These are phyloP conservation scores for Salvia rosmarinus DNA, from an alignment of 257 asterid species.

Conservation along the genomic window DNA sequence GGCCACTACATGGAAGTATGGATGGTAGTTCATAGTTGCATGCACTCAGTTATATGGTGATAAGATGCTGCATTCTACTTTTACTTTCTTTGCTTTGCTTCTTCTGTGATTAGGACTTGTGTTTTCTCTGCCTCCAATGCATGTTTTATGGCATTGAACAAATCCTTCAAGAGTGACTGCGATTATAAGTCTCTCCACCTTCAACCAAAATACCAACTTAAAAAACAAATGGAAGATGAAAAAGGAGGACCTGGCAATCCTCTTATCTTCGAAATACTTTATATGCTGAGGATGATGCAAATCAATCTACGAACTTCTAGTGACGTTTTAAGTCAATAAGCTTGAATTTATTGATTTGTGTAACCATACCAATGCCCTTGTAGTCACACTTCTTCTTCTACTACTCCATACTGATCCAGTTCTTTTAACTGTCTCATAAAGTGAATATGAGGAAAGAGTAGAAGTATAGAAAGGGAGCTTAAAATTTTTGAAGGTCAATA, in stretches of 20 bases:
- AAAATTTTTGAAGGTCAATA: neutral
- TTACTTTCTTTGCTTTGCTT: conserved; percentile 2
- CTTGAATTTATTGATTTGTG: conserved; percentile 21
- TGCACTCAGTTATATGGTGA: conserved; percentile 1
- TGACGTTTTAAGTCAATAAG: neutral
- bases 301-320: neutral
- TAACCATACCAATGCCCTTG: too few species aligned
- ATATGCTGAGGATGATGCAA: neutral
- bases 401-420: neutral
- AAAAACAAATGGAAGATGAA: neutral
- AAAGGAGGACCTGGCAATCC: neutral
- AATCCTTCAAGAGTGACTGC: neutral
- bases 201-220: conserved; percentile 6
- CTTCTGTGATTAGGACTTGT: neutral
- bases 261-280: conserved; percentile 6
- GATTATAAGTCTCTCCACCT: neutral
- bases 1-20: neutral
- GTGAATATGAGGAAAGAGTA: conserved; percentile 22
- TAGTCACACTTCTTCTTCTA: too few species aligned
- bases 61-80: neutral
- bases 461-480: neutral
- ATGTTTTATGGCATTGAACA: neutral
- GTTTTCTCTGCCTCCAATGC: neutral
- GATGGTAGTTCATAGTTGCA: neutral
- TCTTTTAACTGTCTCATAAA: neutral